phyloP scores from a whole-genome alignment of 257 asterid genomes.

The Solanum pimpinellifolium region DNA sequence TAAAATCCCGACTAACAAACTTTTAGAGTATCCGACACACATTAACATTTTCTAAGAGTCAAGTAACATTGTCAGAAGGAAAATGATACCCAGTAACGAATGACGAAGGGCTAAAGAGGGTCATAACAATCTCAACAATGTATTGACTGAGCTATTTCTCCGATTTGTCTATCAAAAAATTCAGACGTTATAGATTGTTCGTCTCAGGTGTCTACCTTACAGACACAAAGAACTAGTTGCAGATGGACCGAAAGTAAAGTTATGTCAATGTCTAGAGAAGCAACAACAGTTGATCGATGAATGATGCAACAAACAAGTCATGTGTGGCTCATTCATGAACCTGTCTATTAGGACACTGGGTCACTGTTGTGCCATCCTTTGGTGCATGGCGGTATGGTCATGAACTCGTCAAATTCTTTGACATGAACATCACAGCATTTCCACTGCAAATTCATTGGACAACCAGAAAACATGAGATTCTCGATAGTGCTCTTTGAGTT shows the following conservation, averaged over 20 bases:
- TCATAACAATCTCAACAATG: neutral
- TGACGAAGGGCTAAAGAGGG: neutral
- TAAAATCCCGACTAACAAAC: neutral
- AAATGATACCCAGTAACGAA: neutral
- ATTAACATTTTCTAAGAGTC: neutral
- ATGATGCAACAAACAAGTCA: neutral
- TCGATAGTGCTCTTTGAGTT: neutral
- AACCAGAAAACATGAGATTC: neutral
- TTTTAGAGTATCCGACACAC: neutral
- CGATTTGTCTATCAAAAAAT: neutral
- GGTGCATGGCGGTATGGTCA: slow-evolving; percentile 67
- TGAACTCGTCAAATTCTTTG: slow-evolving; percentile 85
- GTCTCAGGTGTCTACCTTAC: neutral
- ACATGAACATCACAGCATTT: slow-evolving; percentile 86
- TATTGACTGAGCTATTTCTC: neutral
- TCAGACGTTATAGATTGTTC: neutral
- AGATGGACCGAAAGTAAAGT: neutral
- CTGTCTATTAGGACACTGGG: slow-evolving; percentile 8
- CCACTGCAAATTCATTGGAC: slow-evolving; percentile 45
- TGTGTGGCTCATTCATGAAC: neutral
- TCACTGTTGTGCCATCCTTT: slow-evolving; percentile 89
- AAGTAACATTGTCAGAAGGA: neutral
- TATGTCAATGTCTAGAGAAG: neutral
- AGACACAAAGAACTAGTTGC: neutral
- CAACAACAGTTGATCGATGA: neutral